phyloP scores from a whole-genome alignment of 257 asterid genomes.

The Paraleonurus japonicus region DNA sequence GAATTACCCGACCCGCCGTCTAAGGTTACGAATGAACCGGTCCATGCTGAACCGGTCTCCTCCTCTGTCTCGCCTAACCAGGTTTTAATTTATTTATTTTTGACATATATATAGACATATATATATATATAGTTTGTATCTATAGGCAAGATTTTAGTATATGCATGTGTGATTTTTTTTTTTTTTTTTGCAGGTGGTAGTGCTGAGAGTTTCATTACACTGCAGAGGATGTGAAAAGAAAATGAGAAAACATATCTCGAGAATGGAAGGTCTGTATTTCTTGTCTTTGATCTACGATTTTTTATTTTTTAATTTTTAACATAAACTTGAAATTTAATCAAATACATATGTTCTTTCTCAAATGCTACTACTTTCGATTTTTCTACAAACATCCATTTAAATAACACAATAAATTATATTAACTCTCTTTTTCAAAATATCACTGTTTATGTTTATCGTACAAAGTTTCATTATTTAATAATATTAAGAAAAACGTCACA shows the following conservation, averaged over 20 bases:
- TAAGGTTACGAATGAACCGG: conserved; percentile 21
- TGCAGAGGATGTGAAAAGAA: conserved; percentile 91
- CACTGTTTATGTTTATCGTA: too few species aligned
- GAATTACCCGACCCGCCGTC: conserved; percentile 36
- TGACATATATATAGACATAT: neutral
- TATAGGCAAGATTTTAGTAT: neutral
- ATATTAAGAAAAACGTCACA: too few species aligned
- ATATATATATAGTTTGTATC: neutral
- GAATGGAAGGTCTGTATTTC: conserved; percentile 65
- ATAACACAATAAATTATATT: too few species aligned
- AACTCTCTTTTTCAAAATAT: too few species aligned
- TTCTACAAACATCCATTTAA: too few species aligned
- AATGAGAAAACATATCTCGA: conserved; percentile 78
- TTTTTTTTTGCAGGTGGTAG: conserved; percentile 75
- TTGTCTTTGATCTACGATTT: neutral
- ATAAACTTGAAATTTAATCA: too few species aligned
- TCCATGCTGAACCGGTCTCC: conserved; percentile 21
- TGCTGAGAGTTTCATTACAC: conserved; percentile 76
- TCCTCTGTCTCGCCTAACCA: conserved; percentile 37
- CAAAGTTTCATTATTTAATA: too few species aligned
- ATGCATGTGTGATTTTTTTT: neutral
- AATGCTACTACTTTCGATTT: too few species aligned
- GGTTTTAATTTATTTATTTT: too few species aligned
- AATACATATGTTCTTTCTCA: too few species aligned
- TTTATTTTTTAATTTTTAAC: too few species aligned